A percentile compares a stretch with the other conserved stretches of the same genome.
Conservation (phyloP, 2,329 filamentous ascomycete genomes). For the Colletotrichum musicola region DNA sequence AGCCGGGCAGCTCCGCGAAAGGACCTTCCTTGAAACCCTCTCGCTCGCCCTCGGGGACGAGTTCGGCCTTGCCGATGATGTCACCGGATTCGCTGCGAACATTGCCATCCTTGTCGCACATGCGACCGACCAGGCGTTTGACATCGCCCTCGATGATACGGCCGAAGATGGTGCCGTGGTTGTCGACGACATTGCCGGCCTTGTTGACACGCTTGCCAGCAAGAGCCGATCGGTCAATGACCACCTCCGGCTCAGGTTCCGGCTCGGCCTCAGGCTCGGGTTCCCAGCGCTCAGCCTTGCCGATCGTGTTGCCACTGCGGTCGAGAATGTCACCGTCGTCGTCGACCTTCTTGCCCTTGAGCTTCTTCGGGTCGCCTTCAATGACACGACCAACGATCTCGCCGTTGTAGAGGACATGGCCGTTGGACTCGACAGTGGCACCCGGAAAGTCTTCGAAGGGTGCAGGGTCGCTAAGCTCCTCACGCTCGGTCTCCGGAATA, state of each 20-base stretch:
- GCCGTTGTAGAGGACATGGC: conserved; percentile 63
- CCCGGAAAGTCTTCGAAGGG: conserved; percentile 72
- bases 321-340: conserved; percentile 78
- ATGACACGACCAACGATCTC: conserved; percentile 71
- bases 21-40: conserved; percentile 74
- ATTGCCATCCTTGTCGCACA: conserved; percentile 79
- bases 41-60: conserved; percentile 76
- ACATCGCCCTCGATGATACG: conserved; percentile 76
- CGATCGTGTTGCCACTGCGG: conserved; percentile 74
- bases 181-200: conserved; percentile 72
- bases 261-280: conserved; percentile 60
- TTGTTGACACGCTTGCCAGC: conserved; percentile 81
- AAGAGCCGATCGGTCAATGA: conserved; percentile 70
- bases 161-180: conserved; percentile 68
- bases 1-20: conserved; percentile 75
- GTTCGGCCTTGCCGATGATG: conserved; percentile 75
- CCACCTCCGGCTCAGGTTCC: conserved; percentile 62
- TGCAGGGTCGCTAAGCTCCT: conserved; percentile 59
- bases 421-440: conserved; percentile 65
- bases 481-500: conserved; percentile 67
- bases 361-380: conserved; percentile 73
- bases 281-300: conserved; percentile 77
- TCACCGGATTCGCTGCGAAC: conserved; percentile 81
- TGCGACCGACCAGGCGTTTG: conserved; percentile 73
- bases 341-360: conserved; percentile 75